phyloP scores from a whole-genome alignment of 2,329 filamentous ascomycete genomes.

The Stagonosporopsis rhizophila region DNA sequence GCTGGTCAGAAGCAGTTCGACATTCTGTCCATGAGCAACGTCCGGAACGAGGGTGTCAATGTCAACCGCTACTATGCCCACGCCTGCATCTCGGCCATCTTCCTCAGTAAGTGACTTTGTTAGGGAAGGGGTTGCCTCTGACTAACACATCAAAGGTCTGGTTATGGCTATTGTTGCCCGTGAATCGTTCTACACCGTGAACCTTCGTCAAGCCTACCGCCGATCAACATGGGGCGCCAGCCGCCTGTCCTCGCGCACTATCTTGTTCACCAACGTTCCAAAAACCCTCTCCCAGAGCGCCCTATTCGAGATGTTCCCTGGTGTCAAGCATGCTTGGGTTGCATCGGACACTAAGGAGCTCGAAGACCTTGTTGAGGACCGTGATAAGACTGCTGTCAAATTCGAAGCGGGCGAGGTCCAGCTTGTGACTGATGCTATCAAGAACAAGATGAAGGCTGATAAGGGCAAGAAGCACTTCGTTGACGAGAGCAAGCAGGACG shows the following conservation, averaged over 20 bases:
- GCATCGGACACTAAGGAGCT: slow-evolving; percentile 56
- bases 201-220: slow-evolving; percentile 57
- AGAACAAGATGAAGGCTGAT: slow-evolving; percentile 69
- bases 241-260: slow-evolving; percentile 56
- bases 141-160: slow-evolving; percentile 32
- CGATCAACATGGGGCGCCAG: slow-evolving; percentile 53
- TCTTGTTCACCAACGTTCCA: slow-evolving; percentile 58
- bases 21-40: slow-evolving; percentile 49
- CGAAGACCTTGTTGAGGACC: slow-evolving; percentile 53
- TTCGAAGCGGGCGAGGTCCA: slow-evolving; percentile 56
- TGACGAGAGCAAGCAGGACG: slow-evolving; percentile 51
- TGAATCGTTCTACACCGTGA: slow-evolving; percentile 57
- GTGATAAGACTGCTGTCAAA: slow-evolving; percentile 52
- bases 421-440: slow-evolving; percentile 63
- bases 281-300: slow-evolving; percentile 49
- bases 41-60: slow-evolving; percentile 37
- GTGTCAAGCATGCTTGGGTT: slow-evolving; percentile 56
- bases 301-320: slow-evolving; percentile 50
- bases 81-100: slow-evolving; percentile 52
- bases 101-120: slow-evolving; percentile 41
- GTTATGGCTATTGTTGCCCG: slow-evolving; percentile 55
- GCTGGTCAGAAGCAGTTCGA: slow-evolving; percentile 48
- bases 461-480: slow-evolving; percentile 58
- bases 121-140: not conserved
- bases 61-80: slow-evolving; percentile 55